Evolutionary conservation across 495 filamentous ascomycete genomes (phyloP).

Genomic region (Parathielavia appendiculata): DNA sequence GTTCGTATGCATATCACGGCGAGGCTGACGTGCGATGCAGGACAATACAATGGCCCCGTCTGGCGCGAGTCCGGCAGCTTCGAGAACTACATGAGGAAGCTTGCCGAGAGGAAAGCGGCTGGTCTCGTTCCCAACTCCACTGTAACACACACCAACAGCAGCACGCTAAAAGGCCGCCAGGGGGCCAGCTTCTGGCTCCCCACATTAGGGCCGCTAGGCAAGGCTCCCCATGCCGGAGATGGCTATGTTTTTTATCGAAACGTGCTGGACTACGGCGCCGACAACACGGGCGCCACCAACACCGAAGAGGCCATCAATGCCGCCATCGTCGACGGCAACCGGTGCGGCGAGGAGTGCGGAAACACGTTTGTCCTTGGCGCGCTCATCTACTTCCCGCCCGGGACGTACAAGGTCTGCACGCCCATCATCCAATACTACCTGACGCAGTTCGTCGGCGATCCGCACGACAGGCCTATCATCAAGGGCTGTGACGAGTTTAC

Average conservation of each 20-base stretch:
- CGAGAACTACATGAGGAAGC: neutral
- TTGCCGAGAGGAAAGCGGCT: neutral
- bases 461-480: conserved; percentile 58
- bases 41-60: neutral
- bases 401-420: conserved; percentile 60
- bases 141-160: neutral
- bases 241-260: conserved; percentile 7
- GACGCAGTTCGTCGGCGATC: conserved; percentile 70
- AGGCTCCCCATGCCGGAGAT: neutral
- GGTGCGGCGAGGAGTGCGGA: conserved; percentile 69
- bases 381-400: conserved; percentile 69
- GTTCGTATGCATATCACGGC: neutral
- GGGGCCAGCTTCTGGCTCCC: neutral
- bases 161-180: neutral
- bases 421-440: conserved; percentile 64
- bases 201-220: neutral
- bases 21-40: neutral
- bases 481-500: conserved; percentile 68
- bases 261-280: conserved; percentile 8
- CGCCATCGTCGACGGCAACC: conserved; percentile 64
- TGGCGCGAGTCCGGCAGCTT: neutral
- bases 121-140: too few species aligned
- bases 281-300: conserved; percentile 37
- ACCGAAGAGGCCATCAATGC: conserved; percentile 75
- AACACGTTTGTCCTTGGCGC: conserved; percentile 63